These are phyloP conservation scores for Solanum medicagineum DNA, from an alignment of 257 asterid genomes.

Conservation along the genomic window DNA sequence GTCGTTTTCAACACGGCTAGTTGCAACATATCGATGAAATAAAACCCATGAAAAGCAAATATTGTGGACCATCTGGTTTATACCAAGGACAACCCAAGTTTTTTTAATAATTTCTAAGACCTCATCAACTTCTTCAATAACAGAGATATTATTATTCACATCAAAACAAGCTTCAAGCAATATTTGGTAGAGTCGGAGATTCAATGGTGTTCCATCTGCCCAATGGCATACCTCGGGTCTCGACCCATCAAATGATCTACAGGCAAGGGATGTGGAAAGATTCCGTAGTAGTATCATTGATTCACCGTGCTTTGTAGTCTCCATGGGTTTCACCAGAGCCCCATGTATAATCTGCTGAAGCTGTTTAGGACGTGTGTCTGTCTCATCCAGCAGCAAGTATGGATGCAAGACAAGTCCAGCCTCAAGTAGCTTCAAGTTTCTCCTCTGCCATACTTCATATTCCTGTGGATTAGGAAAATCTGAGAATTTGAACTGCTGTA, in stretches of 20 bases:
- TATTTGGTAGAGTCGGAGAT: constrained; percentile 52
- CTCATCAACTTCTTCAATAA: constrained; percentile 85
- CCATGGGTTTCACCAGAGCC: constrained; percentile 50
- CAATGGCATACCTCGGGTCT: constrained; percentile 66
- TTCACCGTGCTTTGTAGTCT: constrained; percentile 55
- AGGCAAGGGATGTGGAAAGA: constrained; percentile 48
- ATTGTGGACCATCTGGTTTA: constrained; percentile 52
- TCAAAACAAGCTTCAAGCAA: constrained; percentile 80
- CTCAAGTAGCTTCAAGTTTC: constrained; percentile 62
- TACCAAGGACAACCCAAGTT: constrained; percentile 76
- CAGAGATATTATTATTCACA: constrained; percentile 45
- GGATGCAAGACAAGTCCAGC: constrained; percentile 78
- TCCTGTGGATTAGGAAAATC: constrained; percentile 58
- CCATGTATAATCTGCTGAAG: constrained; percentile 43
- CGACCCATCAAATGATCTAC: constrained; percentile 74
- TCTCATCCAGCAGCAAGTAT: constrained; percentile 40
- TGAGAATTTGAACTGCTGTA: constrained; percentile 49
- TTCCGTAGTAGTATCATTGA: constrained; percentile 42
- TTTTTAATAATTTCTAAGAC: constrained; percentile 70
- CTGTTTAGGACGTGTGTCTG: constrained; percentile 34
- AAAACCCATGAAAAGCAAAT: constrained; percentile 78
- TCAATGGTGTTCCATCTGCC: constrained; percentile 90
- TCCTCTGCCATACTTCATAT: constrained; percentile 64
- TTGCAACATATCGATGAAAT: constrained; percentile 40
- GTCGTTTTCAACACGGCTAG: constrained; percentile 57